Percentiles rank a stretch among this genome's conserved stretches.
Conservation (phyloP, 768 basidiomycete genomes). For the Lentinula guzmanii region DNA sequence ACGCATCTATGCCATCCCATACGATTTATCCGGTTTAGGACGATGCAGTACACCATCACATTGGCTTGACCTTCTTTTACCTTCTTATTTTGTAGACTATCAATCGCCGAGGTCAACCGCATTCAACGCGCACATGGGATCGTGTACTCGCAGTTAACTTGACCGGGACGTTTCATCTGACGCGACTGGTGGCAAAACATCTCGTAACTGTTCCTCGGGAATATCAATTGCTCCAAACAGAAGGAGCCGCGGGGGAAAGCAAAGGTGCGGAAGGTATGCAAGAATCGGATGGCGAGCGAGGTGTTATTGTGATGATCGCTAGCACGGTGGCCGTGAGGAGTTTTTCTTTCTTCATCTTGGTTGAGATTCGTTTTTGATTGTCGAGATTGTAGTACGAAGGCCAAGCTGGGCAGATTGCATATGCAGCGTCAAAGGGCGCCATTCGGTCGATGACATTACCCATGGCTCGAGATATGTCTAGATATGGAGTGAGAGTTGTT, state of each 20-base stretch:
- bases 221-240: background rate
- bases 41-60: background rate
- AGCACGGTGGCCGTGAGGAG: conserved; percentile 45
- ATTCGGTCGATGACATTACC: conserved; percentile 53
- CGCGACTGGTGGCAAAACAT: conserved; percentile 44
- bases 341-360: background rate
- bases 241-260: background rate
- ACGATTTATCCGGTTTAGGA: background rate
- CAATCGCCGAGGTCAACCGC: conserved; percentile 36
- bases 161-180: conserved; percentile 55
- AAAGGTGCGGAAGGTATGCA: background rate
- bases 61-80: background rate
- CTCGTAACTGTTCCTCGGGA: conserved; percentile 42
- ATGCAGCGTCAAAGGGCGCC: conserved; percentile 52
- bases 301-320: conserved; percentile 52
- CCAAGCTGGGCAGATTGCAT: conserved; percentile 52
- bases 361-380: background rate
- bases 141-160: conserved; percentile 48
- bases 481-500: conserved; percentile 47
- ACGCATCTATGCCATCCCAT: background rate
- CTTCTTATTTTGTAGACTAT: conserved; percentile 36
- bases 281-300: conserved; percentile 45
- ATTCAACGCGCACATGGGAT: conserved; percentile 47
- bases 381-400: conserved; percentile 38
- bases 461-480: conserved; percentile 52